Evolutionary conservation across 1,284 basidiomycete genomes (phyloP), one percentile per base, ranked within the genome.

Genomic region (Butyriboletus pseudospeciosus): DNA sequence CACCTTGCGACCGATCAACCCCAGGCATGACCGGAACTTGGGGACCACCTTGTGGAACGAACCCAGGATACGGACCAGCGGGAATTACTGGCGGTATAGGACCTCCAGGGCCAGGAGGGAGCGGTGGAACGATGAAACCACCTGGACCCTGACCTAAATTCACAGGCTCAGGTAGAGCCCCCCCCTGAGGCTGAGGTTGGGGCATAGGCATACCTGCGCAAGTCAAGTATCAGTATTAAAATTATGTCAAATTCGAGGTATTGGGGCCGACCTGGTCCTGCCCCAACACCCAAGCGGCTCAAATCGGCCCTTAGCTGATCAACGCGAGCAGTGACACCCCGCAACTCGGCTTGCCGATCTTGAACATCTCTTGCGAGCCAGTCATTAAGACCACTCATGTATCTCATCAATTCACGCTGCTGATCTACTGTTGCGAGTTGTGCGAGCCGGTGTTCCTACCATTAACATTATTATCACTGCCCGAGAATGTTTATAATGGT

Each of bases 311-410:
- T 70, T 12, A 90, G 66, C 44, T 80, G 76, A 56, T 88, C 82
- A 10, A 91, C 73, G 14, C 84, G 79, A 16, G 79, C 81, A 44
- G 79, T 74, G 13, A 91, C 81, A 9, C 79, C 79, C n/a, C 76
- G 76, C 40, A 90, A 72, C 64, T 90, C 88, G 6, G 78, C 74
- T 58, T 89, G 87, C 28, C 89, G 81, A 68, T 90, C 86, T 47
- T 78, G 75, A 1, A 89, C 87, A 64, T 91, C 88, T 30, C 82
- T 77, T 54, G 78, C 82, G 16, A 90, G 71, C 89, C 88, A 91
- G 46, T 80, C 77, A 59, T 91, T 90, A 36, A 91, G 72, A 5
- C 75, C 77, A 47, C 78, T 63, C 80, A 91, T 83, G 62, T 91
- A 90, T 41, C 83, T 73, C 80, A 90, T 87, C 42, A 91, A 74